These are phyloP conservation scores for Eimeria zaria DNA, from an alignment of 169 alveolate species.

Conservation along the genomic window DNA sequence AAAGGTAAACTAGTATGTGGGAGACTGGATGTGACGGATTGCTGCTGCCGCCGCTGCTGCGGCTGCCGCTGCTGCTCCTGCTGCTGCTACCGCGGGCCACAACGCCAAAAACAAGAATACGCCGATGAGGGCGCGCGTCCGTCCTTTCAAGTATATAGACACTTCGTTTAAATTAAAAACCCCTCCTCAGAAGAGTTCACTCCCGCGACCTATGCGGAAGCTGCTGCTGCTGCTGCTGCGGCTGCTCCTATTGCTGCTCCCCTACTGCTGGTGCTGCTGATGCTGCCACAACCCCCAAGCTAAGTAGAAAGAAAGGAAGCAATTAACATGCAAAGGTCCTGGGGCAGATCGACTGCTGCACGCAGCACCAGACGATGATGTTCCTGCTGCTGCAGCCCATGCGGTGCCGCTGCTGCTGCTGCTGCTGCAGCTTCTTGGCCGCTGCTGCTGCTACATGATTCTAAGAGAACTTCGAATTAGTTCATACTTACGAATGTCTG, in stretches of 20 bases:
- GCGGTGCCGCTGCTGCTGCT: conserved; percentile 81
- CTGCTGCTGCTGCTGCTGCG: conserved; percentile 77
- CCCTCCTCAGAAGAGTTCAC: conserved; percentile 51
- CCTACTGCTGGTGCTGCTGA: conserved; percentile 76
- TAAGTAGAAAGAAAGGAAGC: conserved; percentile 73
- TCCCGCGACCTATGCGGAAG: conserved; percentile 74
- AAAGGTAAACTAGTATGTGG: not conserved
- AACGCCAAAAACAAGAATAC: conserved; percentile 23
- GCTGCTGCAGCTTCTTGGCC: conserved; percentile 56
- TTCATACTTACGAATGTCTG: not conserved
- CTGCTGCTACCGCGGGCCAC: conserved; percentile 38
- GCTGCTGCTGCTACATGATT: conserved; percentile 67
- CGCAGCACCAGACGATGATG: conserved; percentile 78
- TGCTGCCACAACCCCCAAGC: conserved; percentile 76
- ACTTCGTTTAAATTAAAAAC: conserved; percentile 15
- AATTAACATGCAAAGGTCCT: conserved; percentile 72
- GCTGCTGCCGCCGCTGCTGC: conserved; percentile 47
- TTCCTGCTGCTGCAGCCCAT: conserved; percentile 74
- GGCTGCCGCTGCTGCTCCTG: conserved; percentile 58
- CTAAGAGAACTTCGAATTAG: not conserved
- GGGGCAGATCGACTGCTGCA: conserved; percentile 77
- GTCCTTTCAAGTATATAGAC: conserved; percentile 35
- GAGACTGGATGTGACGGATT: conserved; percentile 11
- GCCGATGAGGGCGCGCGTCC: conserved; percentile 40
- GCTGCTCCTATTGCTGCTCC: conserved; percentile 81